Evolutionary conservation across 805 yeast genomes (phyloP).

Genomic region (Saccharomycodes ludwigii): DNA sequence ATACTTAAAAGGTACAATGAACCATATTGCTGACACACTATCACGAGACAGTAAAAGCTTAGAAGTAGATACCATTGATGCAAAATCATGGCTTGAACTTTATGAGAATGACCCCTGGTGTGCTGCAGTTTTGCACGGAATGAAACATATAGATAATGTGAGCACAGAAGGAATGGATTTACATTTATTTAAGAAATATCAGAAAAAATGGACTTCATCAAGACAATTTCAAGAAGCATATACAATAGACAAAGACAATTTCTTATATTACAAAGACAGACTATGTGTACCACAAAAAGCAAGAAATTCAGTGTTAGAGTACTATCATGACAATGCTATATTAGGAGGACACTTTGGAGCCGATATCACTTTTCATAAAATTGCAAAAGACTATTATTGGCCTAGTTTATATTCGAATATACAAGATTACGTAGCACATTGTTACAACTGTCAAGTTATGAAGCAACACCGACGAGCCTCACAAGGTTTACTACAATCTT

Average conservation of each 20-base stretch:
- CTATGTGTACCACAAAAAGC: background rate
- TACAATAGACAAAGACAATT: no score
- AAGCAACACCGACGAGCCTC: constrained; percentile 4
- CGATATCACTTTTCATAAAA: constrained; percentile 4
- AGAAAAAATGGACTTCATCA: background rate
- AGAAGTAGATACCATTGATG: background rate
- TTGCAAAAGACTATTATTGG: constrained; percentile 6
- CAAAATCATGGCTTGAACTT: constrained; percentile 2
- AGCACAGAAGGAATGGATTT: no score
- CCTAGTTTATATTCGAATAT: constrained; percentile 1
- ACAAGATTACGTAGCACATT: constrained; percentile 2
- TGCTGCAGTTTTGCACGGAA: constrained; percentile 4
- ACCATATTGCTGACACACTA: constrained; percentile 10
- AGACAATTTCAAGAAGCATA: constrained; percentile 2
- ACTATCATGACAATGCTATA: constrained; percentile 5
- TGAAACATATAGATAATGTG: background rate
- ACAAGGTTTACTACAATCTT: constrained; percentile 7
- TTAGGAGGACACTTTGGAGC: constrained; percentile 9
- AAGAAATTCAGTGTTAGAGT: background rate
- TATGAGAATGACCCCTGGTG: constrained; percentile 3
- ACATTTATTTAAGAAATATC: no score
- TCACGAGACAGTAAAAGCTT: constrained; percentile 4
- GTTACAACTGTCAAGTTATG: constrained; percentile 7
- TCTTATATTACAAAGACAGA: background rate
- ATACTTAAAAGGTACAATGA: constrained; percentile 7